A percentile compares a stretch with the other conserved stretches of the same genome.
These are phyloP conservation scores for Blastobotrys serpentis DNA, from an alignment of 1,139 yeast species.

Conservation along the genomic window DNA sequence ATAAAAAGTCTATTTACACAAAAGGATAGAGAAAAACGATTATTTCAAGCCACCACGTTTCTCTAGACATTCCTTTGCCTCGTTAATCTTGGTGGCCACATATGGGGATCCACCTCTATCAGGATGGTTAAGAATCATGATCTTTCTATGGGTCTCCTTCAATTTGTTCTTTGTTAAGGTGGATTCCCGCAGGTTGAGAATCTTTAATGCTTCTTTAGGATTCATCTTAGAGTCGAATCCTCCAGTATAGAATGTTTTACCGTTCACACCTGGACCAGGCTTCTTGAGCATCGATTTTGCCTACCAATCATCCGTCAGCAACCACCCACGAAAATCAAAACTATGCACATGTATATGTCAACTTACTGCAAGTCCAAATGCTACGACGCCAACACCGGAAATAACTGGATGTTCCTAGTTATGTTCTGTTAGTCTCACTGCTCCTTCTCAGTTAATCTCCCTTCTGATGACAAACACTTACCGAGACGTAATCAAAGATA, in stretches of 20 bases:
- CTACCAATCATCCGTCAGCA: slow-evolving; percentile 15
- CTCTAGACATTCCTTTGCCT: slow-evolving; percentile 91
- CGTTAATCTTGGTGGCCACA: slow-evolving; percentile 93
- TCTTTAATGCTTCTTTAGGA: slow-evolving; percentile 86
- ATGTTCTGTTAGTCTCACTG: background rate
- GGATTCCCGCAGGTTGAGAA: slow-evolving; percentile 78
- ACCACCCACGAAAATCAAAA: too few relatives aligned
- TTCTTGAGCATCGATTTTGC: slow-evolving; percentile 69
- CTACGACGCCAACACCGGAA: slow-evolving; percentile 68
- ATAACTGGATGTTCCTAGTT: slow-evolving; percentile 65
- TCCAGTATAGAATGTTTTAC: slow-evolving; percentile 75
- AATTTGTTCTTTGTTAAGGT: slow-evolving; percentile 71
- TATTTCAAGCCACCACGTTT: slow-evolving; percentile 47
- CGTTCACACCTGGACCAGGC: slow-evolving; percentile 69
- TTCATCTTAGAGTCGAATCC: slow-evolving; percentile 89
- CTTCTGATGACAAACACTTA: too few relatives aligned
- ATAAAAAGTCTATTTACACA: background rate
- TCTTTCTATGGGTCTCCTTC: slow-evolving; percentile 88
- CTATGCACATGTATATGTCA: too few relatives aligned
- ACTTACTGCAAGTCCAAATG: slow-evolving; percentile 44
- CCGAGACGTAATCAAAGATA: slow-evolving; percentile 39
- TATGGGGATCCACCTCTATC: slow-evolving; percentile 97
- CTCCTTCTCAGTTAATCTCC: background rate
- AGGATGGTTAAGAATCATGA: slow-evolving; percentile 94
- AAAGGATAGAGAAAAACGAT: slow-evolving; percentile 1